Evolutionary conservation across 1,284 basidiomycete genomes (phyloP).

Genomic region (Microstroma glucosiphilum): DNA sequence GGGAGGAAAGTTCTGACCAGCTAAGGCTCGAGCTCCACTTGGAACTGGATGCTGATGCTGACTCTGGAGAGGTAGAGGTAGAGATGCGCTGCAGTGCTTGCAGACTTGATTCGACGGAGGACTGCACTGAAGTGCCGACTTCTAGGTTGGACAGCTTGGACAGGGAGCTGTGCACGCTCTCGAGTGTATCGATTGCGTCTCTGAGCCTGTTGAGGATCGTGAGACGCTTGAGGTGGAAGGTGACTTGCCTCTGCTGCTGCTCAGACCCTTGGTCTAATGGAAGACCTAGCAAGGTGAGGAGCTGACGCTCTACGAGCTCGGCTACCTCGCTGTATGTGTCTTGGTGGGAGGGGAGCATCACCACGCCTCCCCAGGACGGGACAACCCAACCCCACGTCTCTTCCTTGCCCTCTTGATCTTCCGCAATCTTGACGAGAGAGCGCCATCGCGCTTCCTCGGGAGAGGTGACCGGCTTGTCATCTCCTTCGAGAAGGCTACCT

Average conservation of each 20-base stretch:
- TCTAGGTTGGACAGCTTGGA: conserved; percentile 40
- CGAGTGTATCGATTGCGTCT: conserved; percentile 29
- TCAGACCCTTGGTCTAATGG: not conserved
- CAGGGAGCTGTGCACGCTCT: conserved; percentile 34
- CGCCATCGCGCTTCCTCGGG: not conserved
- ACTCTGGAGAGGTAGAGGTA: not conserved
- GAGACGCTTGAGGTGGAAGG: not conserved
- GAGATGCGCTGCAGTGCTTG: conserved; percentile 10
- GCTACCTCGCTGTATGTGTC: conserved; percentile 60
- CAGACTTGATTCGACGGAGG: conserved; percentile 19
- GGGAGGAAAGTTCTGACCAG: not conserved
- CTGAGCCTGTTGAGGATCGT: conserved; percentile 9
- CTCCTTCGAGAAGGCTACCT: not conserved
- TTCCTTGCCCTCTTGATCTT: not conserved
- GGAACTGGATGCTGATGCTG: not conserved
- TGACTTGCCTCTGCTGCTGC: not conserved
- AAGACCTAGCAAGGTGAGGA: conserved; percentile 71
- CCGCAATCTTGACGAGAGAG: not conserved
- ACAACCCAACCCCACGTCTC: conserved; percentile 65
- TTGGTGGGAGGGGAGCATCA: conserved; percentile 37
- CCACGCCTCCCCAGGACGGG: conserved; percentile 91
- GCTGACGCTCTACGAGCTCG: conserved; percentile 66
- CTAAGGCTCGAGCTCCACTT: not conserved
- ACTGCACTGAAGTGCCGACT: conserved; percentile 28
- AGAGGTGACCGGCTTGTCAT: not conserved